Conservation (phyloP, 1,284 basidiomycete genomes). For the Pholiota adiposa region DNA sequence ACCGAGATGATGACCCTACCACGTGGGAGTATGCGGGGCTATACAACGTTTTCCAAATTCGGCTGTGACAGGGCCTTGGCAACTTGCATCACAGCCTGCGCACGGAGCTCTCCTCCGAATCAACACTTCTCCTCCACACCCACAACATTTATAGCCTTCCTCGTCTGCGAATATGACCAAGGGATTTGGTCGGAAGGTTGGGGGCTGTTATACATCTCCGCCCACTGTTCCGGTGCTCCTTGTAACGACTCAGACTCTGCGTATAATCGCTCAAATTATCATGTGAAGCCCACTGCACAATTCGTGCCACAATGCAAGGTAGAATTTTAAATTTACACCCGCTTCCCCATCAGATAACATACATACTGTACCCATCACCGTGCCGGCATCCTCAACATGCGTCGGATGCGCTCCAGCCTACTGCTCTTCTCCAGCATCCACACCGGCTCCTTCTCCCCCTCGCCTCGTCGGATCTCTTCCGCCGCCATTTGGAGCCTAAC, state of each 20-base stretch:
- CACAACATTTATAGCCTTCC: too few relatives aligned
- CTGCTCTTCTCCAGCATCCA: not conserved
- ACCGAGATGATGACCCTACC: conserved; percentile 27
- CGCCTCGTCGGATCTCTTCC: not conserved
- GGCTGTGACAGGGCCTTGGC: conserved; percentile 19
- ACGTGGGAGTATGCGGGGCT: conserved; percentile 30
- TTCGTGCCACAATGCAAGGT: not conserved
- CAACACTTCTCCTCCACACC: too few relatives aligned
- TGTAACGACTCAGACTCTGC: not conserved
- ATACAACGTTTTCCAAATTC: conserved; percentile 35
- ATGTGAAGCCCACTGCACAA: not conserved
- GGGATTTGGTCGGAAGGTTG: not conserved
- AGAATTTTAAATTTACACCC: not conserved
- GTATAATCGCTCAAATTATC: not conserved
- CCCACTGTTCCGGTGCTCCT: not conserved
- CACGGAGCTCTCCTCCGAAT: not conserved
- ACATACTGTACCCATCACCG: not conserved
- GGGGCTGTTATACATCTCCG: not conserved
- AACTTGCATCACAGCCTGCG: conserved; percentile 4
- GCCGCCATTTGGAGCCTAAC: not conserved
- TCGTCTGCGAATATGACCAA: too few relatives aligned
- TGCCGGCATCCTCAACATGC: not conserved
- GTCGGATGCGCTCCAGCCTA: not conserved
- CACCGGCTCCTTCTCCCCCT: not conserved
- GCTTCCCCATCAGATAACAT: not conserved